Base-by-base conservation (phyloP, 1,139 yeast species). In the Ogataea hybrid region DNA sequence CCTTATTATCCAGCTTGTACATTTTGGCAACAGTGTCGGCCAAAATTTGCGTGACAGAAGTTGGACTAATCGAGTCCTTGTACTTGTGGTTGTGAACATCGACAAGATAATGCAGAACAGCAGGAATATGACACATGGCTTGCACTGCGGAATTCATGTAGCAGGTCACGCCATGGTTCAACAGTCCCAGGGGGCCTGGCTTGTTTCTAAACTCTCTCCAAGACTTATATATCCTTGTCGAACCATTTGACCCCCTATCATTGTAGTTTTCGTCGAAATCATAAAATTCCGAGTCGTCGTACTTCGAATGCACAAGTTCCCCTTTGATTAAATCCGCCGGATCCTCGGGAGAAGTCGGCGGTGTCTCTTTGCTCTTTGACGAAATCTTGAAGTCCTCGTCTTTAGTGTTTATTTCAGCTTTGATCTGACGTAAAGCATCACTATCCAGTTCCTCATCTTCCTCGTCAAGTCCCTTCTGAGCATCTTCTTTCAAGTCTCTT, bases 101-200 rank as follows among this genome's bases (percentile, higher is more conserved):
- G 39, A 73, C 70, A 43, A 92, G 68, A 60, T 90, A 92, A 58
- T 87, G 92, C 52, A 85, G 89, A 44, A 92, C 65, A 2, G 97
- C 95, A 3, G 98, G 97, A 16, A 89, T 79, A 58, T 92, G 98
- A 31, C 90, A 63, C 68, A 92, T 68, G 1, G 95, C 81, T 65
- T 92, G 98, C 33, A 92, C 81, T 3, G 97, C 97, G 2, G 96
- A 83, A 62, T 92, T 92, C 79, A 92, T 89, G 64, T 90, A 92
- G 62, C 98, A 92, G 4, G 97, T 92, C 32, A 92, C 97, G 22
- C 97, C 97, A 51, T 84, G 90, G 62, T 92, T 92, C 44, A 86
- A 65, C 41, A 92, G 70, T 0, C 98, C 98, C 20, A 81, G 70
- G 1, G 97, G 95, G 7, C 53, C 55, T 23, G 73, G 69, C 35